phyloP scores from a whole-genome alignment of 768 basidiomycete genomes.

The Panellus pusillus region DNA sequence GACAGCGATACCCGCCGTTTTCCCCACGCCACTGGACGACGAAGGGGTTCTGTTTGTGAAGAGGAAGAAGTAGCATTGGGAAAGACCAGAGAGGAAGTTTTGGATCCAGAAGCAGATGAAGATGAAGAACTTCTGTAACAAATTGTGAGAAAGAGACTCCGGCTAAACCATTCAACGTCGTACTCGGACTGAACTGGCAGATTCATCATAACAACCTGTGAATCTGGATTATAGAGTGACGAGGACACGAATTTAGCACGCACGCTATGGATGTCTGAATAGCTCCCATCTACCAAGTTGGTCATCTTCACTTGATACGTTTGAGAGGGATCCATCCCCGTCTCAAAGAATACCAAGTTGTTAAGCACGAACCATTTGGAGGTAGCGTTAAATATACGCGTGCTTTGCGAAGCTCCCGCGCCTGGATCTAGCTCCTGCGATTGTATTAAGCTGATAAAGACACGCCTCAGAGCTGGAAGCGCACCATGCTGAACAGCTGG shows the following conservation, averaged over 20 bases:
- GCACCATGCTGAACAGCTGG: constrained; percentile 14
- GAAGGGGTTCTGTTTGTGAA: background rate
- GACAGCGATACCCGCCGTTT: constrained; percentile 18
- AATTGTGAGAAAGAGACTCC: background rate
- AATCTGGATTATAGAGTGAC: no score
- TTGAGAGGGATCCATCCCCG: constrained; percentile 18
- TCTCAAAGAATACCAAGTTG: constrained; percentile 21
- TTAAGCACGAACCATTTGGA: constrained; percentile 24
- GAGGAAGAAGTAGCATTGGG: background rate
- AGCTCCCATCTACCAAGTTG: constrained; percentile 10
- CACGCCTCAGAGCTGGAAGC: no score
- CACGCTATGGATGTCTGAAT: constrained; percentile 17
- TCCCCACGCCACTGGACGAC: background rate
- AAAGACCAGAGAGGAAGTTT: background rate
- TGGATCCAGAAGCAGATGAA: background rate
- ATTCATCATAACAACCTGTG: constrained; percentile 18
- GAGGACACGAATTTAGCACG: background rate
- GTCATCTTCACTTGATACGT: constrained; percentile 20
- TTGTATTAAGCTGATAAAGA: no score
- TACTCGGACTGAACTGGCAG: constrained; percentile 7
- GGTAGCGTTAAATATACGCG: constrained; percentile 23
- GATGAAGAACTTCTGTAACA: constrained; percentile 1
- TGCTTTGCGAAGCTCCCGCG: constrained; percentile 15
- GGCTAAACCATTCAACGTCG: background rate
- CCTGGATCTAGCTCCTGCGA: constrained; percentile 12